Percentiles rank a stretch among this genome's conserved stretches.
These are phyloP conservation scores for Saitozyma sp. DNA, from an alignment of 768 basidiomycete genomes.

Conservation along the genomic window DNA sequence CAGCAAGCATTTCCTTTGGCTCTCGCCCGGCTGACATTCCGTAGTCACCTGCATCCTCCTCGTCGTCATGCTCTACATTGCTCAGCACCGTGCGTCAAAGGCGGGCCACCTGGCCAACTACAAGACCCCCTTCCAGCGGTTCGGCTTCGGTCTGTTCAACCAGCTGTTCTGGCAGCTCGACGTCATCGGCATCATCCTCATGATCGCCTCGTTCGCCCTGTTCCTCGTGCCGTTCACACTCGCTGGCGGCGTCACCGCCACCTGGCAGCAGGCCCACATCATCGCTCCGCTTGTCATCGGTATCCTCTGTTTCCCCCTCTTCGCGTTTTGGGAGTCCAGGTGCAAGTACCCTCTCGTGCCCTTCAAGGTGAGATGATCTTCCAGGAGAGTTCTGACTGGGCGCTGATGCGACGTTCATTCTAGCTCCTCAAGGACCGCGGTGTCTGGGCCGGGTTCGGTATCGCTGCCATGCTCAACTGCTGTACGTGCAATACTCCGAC, in stretches of 20 bases:
- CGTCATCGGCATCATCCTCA: slow-evolving; percentile 48
- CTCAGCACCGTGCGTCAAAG: slow-evolving; percentile 12
- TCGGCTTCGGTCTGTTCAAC: slow-evolving; percentile 9
- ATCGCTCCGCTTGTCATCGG: slow-evolving; percentile 51
- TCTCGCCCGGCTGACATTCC: slow-evolving; percentile 3
- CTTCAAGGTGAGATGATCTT: slow-evolving; percentile 12
- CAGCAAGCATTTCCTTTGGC: slow-evolving; percentile 14
- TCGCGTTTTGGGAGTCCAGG: slow-evolving; percentile 42
- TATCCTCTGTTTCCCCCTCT: slow-evolving; percentile 36
- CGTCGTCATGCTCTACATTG: slow-evolving; percentile 29
- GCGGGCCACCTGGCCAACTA: slow-evolving; percentile 24
- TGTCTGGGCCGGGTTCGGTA: slow-evolving; percentile 43
- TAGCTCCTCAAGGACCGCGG: slow-evolving; percentile 41
- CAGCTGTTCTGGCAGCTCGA: slow-evolving; percentile 52
- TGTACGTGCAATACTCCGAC: slow-evolving; percentile 2
- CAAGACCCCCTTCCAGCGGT: slow-evolving; percentile 17
- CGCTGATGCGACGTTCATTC: background rate
- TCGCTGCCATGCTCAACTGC: slow-evolving; percentile 45
- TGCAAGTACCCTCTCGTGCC: slow-evolving; percentile 39
- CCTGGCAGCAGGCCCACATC: slow-evolving; percentile 39
- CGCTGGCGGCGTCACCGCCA: slow-evolving; percentile 33
- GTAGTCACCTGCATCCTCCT: slow-evolving; percentile 16
- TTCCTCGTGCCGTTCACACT: slow-evolving; percentile 52
- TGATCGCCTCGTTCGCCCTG: slow-evolving; percentile 39
- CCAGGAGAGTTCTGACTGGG: background rate